Percentiles rank a stretch among this genome's conserved stretches.
Evolutionary conservation across 208 protist species (phyloP).

Genomic region (Novymonas esmeraldas): DNA sequence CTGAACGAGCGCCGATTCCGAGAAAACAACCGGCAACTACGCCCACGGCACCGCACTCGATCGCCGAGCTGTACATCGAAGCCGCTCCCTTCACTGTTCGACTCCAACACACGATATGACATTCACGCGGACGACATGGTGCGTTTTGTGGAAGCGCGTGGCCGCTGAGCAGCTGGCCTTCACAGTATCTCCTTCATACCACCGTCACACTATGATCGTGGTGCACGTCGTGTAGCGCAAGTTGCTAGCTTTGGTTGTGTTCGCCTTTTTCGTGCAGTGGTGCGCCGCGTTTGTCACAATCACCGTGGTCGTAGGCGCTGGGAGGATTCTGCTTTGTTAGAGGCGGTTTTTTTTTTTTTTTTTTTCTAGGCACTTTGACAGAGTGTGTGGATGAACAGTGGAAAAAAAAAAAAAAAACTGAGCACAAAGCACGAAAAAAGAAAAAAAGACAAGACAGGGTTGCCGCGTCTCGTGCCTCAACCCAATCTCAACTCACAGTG

Average conservation of each 20-base stretch:
- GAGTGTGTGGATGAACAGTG: background rate
- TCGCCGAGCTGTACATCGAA: background rate
- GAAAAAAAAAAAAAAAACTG: background rate
- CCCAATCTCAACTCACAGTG: no score
- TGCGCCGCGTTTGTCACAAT: no score
- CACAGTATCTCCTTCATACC: background rate
- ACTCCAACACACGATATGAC: background rate
- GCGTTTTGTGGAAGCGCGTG: conserved; percentile 5
- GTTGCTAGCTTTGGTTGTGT: background rate
- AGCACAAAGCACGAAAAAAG: background rate
- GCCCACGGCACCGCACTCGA: background rate
- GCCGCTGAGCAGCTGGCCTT: background rate
- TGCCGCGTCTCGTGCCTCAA: no score
- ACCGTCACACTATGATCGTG: no score
- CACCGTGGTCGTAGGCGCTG: no score
- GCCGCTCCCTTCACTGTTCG: background rate
- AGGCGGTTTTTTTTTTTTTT: background rate
- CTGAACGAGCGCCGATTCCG: conserved; percentile 10
- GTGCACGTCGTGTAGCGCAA: background rate
- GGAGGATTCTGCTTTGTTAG: no score
- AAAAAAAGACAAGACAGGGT: conserved; percentile 1
- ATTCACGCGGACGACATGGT: conserved; percentile 2
- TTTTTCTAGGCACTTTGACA: no score
- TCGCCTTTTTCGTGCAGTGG: no score
- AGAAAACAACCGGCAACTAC: conserved; percentile 3